Evolutionary conservation across 1,284 basidiomycete species (phyloP).

Genomic region (Heterobasidion parviporum): DNA sequence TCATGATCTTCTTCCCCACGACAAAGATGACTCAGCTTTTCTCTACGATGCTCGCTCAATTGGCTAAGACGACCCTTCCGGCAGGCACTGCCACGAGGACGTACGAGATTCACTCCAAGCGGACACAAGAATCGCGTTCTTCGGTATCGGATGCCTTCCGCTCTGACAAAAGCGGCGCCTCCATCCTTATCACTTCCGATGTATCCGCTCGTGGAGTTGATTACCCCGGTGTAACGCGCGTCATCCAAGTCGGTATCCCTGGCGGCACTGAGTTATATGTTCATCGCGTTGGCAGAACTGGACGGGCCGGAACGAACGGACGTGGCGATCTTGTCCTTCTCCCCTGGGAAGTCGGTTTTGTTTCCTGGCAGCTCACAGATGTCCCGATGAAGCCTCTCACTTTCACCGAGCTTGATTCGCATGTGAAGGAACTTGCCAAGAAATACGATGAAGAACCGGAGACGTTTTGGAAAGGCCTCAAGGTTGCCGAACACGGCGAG

Average conservation of each 20-base stretch:
- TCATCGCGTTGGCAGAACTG: constrained; percentile 90
- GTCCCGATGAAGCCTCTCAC: constrained; percentile 67
- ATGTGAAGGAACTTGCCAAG: constrained; percentile 43
- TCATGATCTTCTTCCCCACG: constrained; percentile 86
- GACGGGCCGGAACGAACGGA: constrained; percentile 67
- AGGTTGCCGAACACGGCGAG: not conserved
- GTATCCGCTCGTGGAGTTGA: constrained; percentile 89
- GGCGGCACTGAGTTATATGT: constrained; percentile 71
- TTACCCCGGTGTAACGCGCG: constrained; percentile 86
- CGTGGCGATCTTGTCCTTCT: constrained; percentile 85
- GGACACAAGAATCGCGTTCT: constrained; percentile 60
- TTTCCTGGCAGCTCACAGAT: constrained; percentile 55
- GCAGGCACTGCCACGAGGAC: constrained; percentile 44
- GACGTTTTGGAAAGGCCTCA: constrained; percentile 9
- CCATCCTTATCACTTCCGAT: constrained; percentile 81
- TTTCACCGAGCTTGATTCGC: constrained; percentile 37
- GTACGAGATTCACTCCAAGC: constrained; percentile 86
- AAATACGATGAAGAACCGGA: constrained; percentile 42
- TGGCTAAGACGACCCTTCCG: constrained; percentile 36
- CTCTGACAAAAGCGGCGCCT: constrained; percentile 45
- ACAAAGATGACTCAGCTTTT: constrained; percentile 83
- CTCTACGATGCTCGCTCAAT: constrained; percentile 50
- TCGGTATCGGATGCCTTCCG: constrained; percentile 66
- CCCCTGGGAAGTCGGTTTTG: constrained; percentile 77
- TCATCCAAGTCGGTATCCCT: constrained; percentile 90